Percentiles rank a stretch among this genome's conserved stretches.
Evolutionary conservation across 495 filamentous ascomycete genomes (phyloP).

Genomic region (Penicillium samsonianum): DNA sequence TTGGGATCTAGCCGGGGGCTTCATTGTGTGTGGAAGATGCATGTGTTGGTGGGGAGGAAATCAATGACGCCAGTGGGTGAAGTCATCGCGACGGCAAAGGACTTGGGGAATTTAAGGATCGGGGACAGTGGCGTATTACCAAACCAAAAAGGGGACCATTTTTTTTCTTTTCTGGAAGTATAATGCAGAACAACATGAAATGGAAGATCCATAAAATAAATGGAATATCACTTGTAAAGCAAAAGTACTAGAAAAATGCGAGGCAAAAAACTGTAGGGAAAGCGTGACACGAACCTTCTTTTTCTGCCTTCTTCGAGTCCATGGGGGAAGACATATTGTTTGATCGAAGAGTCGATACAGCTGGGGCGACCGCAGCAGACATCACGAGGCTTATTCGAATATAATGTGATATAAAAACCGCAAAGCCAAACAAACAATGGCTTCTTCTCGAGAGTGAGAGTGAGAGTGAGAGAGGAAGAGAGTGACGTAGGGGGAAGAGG

Average conservation of each 20-base stretch:
- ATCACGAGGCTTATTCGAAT: constrained; percentile 25
- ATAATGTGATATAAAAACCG: constrained; percentile 11
- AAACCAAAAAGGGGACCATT: constrained; percentile 34
- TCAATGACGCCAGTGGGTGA: constrained; percentile 49
- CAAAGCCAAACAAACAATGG: constrained; percentile 16
- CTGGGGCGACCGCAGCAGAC: constrained; percentile 52
- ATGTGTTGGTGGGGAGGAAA: constrained; percentile 21
- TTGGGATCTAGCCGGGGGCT: constrained; percentile 24
- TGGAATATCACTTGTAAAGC: constrained; percentile 13
- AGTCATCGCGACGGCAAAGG: constrained; percentile 48
- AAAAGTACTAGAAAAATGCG: constrained; percentile 14
- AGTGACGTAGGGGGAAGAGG: constrained; percentile 33
- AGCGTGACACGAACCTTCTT: constrained; percentile 30
- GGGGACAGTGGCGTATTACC: constrained; percentile 41
- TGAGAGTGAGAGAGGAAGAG: constrained; percentile 24
- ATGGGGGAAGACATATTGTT: constrained; percentile 39
- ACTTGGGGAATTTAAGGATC: constrained; percentile 31
- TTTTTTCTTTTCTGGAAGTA: constrained; percentile 10
- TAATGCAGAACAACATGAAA: constrained; percentile 18
- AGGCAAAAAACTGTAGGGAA: not conserved
- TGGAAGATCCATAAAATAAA: too few relatives aligned
- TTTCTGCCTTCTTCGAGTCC: constrained; percentile 55
- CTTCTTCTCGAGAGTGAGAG: constrained; percentile 20
- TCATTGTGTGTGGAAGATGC: constrained; percentile 23
- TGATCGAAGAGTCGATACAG: constrained; percentile 36